Base-by-base conservation (phyloP, 176 grass and related monocot species). In the Typha latifolia region DNA sequence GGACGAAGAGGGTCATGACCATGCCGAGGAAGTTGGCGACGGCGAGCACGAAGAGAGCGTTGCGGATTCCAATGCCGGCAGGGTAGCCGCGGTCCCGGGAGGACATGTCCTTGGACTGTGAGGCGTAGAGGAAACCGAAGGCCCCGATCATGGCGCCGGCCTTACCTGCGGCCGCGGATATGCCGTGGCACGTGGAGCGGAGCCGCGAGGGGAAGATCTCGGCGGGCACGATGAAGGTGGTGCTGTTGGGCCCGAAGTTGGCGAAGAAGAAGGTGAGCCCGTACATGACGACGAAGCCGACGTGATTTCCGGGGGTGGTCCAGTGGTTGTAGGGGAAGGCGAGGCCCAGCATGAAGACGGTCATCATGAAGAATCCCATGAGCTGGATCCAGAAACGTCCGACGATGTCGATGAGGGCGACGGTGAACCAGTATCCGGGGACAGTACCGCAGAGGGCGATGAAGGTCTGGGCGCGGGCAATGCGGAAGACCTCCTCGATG, bases 391-490 rank as follows among this genome's bases (percentile, higher is more conserved):
- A 29, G 77, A 86, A 84, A 12, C 83, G 80, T 12, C 87, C 87
- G 14, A 86, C 15, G 19, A 34, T 18, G 51, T 91, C 87, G 72
- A 91, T 84, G 66, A 91, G 73, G 22, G 62, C 67, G 34, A 88
- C 85, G 59, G 90, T 93, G 82, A 93, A 93, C 90, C 82, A 93
- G 79, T 85, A 93, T 16, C 90, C 90, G 0, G 90, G 90, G 18
- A 93, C 69, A 15, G 90, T 88, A 67, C 90, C 85, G 14, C 85
- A 93, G 26, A 93, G 76, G 21, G 85, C 90, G 53, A 93, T 84
- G 61, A 82, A 62, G 12, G 90, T 82, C 68, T 93, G 90, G 2
- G 82, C 90, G n/a, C 70, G 76, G 10, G 85, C 55, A 37, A 88
- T 82, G 68, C 68, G 51, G 80, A 62, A 91, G n/a, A 78, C 73